Percentiles rank a stretch among this genome's conserved stretches.
Evolutionary conservation across 2,329 filamentous ascomycete genomes (phyloP).

Genomic region (Purpureocillium takamizusanense): DNA sequence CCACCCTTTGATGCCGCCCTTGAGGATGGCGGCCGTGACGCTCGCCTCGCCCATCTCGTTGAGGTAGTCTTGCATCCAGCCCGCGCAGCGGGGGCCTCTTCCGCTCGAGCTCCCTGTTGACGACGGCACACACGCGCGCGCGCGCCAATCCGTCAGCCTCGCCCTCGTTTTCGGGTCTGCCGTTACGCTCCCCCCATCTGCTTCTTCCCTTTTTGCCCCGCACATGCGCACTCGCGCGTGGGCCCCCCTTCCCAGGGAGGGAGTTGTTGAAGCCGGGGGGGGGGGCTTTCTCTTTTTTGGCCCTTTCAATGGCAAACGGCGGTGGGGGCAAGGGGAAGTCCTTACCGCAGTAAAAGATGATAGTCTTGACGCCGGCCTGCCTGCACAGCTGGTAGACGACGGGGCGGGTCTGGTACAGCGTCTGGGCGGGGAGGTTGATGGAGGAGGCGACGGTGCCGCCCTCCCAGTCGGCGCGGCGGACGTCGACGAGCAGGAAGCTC

Average conservation of each 20-base stretch:
- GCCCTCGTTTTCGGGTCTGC: too few relatives aligned
- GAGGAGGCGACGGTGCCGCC: constrained; percentile 52
- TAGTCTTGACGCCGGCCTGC: constrained; percentile 34
- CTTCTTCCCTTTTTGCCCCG: too few relatives aligned
- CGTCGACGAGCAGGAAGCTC: constrained; percentile 40
- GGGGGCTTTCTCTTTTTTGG: too few relatives aligned
- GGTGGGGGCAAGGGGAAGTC: not conserved
- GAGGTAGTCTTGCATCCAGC: constrained; percentile 49
- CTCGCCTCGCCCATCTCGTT: constrained; percentile 31
- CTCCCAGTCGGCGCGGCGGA: constrained; percentile 43
- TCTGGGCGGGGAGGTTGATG: constrained; percentile 48
- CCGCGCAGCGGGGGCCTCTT: constrained; percentile 41
- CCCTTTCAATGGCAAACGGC: too few relatives aligned
- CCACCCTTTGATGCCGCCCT: constrained; percentile 48
- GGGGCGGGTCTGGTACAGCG: constrained; percentile 40
- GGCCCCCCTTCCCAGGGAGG: too few relatives aligned
- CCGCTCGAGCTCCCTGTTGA: constrained; percentile 40
- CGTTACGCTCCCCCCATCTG: too few relatives aligned
- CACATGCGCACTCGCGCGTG: too few relatives aligned
- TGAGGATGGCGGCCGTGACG: constrained; percentile 37
- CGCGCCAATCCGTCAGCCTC: too few relatives aligned
- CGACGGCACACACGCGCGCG: too few relatives aligned
- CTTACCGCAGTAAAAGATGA: constrained; percentile 49
- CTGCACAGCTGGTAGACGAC: constrained; percentile 39
- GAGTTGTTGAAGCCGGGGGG: too few relatives aligned